These are phyloP conservation scores for Monosporascus sp. DNA, from an alignment of 2,329 filamentous ascomycete genomes.

Conservation along the genomic window DNA sequence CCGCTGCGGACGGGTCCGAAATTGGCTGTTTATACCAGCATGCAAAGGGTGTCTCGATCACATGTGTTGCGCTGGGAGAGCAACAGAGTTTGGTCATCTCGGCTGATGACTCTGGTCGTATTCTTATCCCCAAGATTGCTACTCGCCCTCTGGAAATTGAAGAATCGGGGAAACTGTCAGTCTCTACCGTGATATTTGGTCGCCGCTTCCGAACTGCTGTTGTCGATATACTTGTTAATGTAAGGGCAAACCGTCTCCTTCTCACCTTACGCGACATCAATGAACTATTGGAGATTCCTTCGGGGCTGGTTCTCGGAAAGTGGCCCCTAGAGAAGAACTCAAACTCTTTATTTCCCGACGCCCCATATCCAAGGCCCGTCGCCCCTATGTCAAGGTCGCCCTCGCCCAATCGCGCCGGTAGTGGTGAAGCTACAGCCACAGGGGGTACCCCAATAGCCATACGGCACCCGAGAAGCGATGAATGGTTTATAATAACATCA, in stretches of 20 bases:
- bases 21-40: conserved; percentile 17
- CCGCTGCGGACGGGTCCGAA: conserved; percentile 10
- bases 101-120: conserved; percentile 20
- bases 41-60: conserved; percentile 11
- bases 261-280: conserved; percentile 10
- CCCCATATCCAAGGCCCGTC: too few relatives aligned
- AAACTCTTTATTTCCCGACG: too few relatives aligned
- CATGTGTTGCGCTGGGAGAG: conserved; percentile 12
- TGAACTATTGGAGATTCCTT: conserved; percentile 19
- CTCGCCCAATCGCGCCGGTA: too few relatives aligned
- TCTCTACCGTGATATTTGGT: conserved; percentile 4
- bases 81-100: conserved; percentile 16
- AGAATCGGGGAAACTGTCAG: neutral
- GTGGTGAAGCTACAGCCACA: too few relatives aligned
- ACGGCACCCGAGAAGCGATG: too few relatives aligned
- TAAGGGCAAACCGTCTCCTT: conserved; percentile 14
- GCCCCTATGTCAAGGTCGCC: too few relatives aligned
- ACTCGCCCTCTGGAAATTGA: neutral
- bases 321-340: too few relatives aligned
- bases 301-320: conserved; percentile 6
- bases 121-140: conserved; percentile 16
- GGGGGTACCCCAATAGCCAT: too few relatives aligned
- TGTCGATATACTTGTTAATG: conserved; percentile 9
- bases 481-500: too few relatives aligned
- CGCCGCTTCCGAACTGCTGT: conserved; percentile 10